These are phyloP conservation scores for Thymus quinquecostatus DNA, from an alignment of 257 asterid genomes.

Conservation along the genomic window DNA sequence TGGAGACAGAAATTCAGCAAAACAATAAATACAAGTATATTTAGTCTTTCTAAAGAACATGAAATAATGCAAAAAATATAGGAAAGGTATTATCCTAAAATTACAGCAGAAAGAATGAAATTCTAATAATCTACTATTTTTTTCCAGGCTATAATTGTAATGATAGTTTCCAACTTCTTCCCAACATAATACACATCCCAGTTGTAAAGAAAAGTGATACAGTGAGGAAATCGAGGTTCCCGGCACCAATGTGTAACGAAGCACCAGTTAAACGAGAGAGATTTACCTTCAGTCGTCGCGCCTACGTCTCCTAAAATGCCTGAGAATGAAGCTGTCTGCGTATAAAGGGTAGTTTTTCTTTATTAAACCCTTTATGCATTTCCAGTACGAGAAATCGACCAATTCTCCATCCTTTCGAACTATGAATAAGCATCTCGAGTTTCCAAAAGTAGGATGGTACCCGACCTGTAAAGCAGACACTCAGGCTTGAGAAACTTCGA, in stretches of 20 bases:
- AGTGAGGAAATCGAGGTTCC: conserved; percentile 2
- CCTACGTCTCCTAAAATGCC: conserved; percentile 75
- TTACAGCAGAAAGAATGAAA: conserved; percentile 7
- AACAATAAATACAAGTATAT: not conserved
- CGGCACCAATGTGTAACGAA: conserved; percentile 1
- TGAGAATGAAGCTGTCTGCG: conserved; percentile 87
- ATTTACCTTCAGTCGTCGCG: conserved; percentile 51
- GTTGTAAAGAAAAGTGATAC: not conserved
- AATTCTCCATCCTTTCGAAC: conserved; percentile 89
- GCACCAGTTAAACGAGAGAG: not conserved
- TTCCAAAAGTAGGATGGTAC: conserved; percentile 84
- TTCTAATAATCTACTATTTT: not conserved
- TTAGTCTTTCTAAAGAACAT: not conserved
- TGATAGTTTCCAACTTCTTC: conserved; percentile 5
- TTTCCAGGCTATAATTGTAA: conserved; percentile 6
- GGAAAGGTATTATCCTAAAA: conserved; percentile 11
- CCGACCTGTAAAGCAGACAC: conserved; percentile 64
- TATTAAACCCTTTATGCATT: conserved; percentile 93
- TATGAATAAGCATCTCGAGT: conserved; percentile 84
- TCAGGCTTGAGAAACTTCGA: not conserved
- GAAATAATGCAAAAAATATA: not conserved
- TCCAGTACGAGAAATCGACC: conserved; percentile 96
- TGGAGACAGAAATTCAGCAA: not conserved
- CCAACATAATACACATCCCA: conserved; percentile 13
- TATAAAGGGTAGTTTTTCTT: conserved; percentile 85